phyloP scores from a whole-genome alignment of 768 basidiomycete genomes.

The Tricholoma terreum region DNA sequence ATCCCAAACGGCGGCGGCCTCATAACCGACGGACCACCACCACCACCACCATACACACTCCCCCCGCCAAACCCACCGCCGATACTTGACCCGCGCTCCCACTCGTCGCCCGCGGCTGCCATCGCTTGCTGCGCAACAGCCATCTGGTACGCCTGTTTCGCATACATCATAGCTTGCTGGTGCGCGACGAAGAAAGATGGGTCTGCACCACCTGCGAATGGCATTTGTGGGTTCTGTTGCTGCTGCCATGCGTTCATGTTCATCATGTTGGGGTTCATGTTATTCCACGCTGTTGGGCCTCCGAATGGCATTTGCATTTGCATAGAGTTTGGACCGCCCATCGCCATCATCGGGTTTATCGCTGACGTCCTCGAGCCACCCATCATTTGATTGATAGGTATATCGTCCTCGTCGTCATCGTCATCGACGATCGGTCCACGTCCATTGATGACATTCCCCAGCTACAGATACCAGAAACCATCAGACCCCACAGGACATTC shows the following conservation, averaged over 20 bases:
- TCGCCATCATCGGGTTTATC: slow-evolving; percentile 45
- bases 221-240: slow-evolving; percentile 33
- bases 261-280: slow-evolving; percentile 27
- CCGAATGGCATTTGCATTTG: slow-evolving; percentile 25
- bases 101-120: slow-evolving; percentile 85
- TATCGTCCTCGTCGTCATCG: slow-evolving; percentile 50
- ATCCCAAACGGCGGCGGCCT: slow-evolving; percentile 30
- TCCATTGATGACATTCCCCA: slow-evolving; percentile 87
- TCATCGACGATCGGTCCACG: slow-evolving; percentile 58
- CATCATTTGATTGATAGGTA: slow-evolving; percentile 44
- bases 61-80: slow-evolving; percentile 40
- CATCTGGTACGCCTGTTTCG: slow-evolving; percentile 88
- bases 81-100: slow-evolving; percentile 74
- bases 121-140: slow-evolving; percentile 90
- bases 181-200: slow-evolving; percentile 68
- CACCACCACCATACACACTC: slow-evolving; percentile 45
- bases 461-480: slow-evolving; percentile 39
- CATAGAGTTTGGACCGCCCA: slow-evolving; percentile 34
- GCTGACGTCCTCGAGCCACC: slow-evolving; percentile 37
- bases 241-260: slow-evolving; percentile 19
- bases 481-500: slow-evolving; percentile 6
- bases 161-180: slow-evolving; percentile 82
- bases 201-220: slow-evolving; percentile 48
- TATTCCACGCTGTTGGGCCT: slow-evolving; percentile 18
- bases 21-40: slow-evolving; percentile 25